Conservation (phyloP, 2,329 filamentous ascomycete genomes). For the Neocatenulostroma microsporum region DNA sequence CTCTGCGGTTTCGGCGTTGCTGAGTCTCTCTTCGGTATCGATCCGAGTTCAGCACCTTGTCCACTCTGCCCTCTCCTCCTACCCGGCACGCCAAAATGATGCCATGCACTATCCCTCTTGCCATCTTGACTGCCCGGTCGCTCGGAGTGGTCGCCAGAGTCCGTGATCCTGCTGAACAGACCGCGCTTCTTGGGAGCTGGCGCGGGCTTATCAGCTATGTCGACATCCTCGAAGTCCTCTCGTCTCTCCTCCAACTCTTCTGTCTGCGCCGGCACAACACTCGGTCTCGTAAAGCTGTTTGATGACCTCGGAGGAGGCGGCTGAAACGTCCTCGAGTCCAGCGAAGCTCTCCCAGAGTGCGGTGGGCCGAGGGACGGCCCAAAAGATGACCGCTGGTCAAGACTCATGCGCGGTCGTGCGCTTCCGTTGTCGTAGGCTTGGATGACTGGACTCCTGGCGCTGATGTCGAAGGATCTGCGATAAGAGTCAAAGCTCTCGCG, state of each 20-base stretch:
- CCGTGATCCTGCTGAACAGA: constrained; percentile 49
- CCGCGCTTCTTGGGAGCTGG: constrained; percentile 60
- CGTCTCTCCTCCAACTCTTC: constrained; percentile 20
- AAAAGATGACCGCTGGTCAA: too few species aligned
- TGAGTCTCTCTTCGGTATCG: constrained; percentile 42
- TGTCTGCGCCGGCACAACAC: constrained; percentile 23
- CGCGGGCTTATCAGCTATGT: constrained; percentile 67
- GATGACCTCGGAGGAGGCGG: constrained; percentile 19
- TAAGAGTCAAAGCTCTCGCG: constrained; percentile 97
- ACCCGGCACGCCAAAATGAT: constrained; percentile 58
- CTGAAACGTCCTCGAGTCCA: constrained; percentile 58
- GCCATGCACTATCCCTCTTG: constrained; percentile 32
- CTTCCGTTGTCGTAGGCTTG: constrained; percentile 40
- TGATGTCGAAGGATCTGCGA: constrained; percentile 90
- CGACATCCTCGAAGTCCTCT: constrained; percentile 84
- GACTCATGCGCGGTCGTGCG: constrained; percentile 2
- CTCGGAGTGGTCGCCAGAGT: constrained; percentile 12
- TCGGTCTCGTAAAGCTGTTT: constrained; percentile 25
- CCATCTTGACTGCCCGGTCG: constrained; percentile 14
- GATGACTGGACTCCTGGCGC: constrained; percentile 69
- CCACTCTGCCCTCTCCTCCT: constrained; percentile 65
- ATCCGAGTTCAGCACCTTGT: constrained; percentile 62
- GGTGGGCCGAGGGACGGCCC: too few species aligned
- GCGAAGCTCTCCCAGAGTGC: too few species aligned
- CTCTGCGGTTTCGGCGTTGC: too few species aligned